These are phyloP conservation scores for Dimargaris xerosporica DNA, from an alignment of 192 early-diverging fungal genomes.

Conservation along the genomic window DNA sequence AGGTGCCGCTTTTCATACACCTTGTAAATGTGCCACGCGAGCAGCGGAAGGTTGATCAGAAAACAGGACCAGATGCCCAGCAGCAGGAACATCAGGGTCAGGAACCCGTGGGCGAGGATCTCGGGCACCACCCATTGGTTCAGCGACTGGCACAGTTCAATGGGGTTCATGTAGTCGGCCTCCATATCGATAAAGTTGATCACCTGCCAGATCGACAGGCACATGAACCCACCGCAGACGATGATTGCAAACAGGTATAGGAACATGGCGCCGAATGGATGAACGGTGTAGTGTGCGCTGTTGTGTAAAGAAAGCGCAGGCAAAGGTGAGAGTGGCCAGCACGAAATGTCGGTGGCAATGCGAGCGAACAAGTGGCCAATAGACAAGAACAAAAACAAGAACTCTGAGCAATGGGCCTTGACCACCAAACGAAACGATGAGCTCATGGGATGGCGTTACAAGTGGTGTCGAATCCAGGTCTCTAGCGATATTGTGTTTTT, in stretches of 20 bases:
- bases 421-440: neutral
- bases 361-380: too few species aligned
- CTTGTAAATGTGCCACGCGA: constrained; percentile 75
- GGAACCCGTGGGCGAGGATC: constrained; percentile 66
- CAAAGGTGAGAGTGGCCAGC: neutral
- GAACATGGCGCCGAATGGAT: too few species aligned
- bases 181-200: constrained; percentile 75
- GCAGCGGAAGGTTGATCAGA: constrained; percentile 71
- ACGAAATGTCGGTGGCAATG: neutral
- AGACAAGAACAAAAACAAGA: neutral
- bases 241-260: neutral
- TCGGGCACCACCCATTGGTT: constrained; percentile 97
- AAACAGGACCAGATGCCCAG: constrained; percentile 79
- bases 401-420: neutral
- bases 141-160: constrained; percentile 91
- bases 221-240: constrained; percentile 9
- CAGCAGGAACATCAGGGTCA: constrained; percentile 70
- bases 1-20: constrained; percentile 59
- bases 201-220: constrained; percentile 20
- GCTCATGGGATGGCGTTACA: neutral
- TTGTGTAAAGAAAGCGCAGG: neutral
- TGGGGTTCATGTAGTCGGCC: constrained; percentile 99
- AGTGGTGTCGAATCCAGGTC: too few species aligned
- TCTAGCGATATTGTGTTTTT: too few species aligned
- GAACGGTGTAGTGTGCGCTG: too few species aligned